phyloP scores from a whole-genome alignment of 2,329 filamentous ascomycete species.

The Xylariales sp. region DNA sequence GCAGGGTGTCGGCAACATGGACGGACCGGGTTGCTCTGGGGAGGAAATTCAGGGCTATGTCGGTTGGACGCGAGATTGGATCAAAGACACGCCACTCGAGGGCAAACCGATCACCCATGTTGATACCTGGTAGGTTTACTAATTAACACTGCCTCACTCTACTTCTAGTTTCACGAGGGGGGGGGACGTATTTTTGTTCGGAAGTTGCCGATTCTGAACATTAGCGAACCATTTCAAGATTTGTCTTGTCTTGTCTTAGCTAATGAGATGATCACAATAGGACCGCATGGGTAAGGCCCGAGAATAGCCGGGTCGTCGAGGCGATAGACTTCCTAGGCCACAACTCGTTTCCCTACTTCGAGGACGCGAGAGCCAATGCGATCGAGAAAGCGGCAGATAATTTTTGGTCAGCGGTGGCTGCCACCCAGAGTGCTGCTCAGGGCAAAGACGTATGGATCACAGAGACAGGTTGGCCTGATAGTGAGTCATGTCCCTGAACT shows the following conservation, averaged over 20 bases:
- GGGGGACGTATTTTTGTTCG: not conserved
- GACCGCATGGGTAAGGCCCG: slow-evolving; percentile 48
- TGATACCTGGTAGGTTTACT: slow-evolving; percentile 46
- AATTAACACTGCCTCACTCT: not conserved
- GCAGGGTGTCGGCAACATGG: slow-evolving; percentile 43
- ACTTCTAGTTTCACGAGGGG: not conserved
- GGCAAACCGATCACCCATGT: slow-evolving; percentile 48
- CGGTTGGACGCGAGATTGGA: slow-evolving; percentile 47
- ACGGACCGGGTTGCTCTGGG: slow-evolving; percentile 44
- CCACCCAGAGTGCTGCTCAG: slow-evolving; percentile 45
- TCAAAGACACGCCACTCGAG: slow-evolving; percentile 43
- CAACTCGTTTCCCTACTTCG: slow-evolving; percentile 50
- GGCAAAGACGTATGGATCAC: slow-evolving; percentile 49
- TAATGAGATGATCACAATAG: slow-evolving; percentile 31
- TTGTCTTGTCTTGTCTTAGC: slow-evolving; percentile 23
- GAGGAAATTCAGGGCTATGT: slow-evolving; percentile 47
- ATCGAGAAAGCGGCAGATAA: slow-evolving; percentile 45
- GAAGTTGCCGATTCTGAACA: not conserved
- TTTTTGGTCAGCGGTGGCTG: slow-evolving; percentile 43
- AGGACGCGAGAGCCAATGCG: slow-evolving; percentile 45
- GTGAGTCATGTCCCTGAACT: slow-evolving; percentile 49
- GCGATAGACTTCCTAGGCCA: slow-evolving; percentile 47
- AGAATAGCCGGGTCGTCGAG: slow-evolving; percentile 42
- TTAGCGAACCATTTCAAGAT: slow-evolving; percentile 11
- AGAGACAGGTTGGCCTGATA: slow-evolving; percentile 49